Percentiles rank a stretch among this genome's conserved stretches.
These are phyloP conservation scores for Colletotrichum liaoningense DNA, from an alignment of 2,329 filamentous ascomycete genomes.

Conservation along the genomic window DNA sequence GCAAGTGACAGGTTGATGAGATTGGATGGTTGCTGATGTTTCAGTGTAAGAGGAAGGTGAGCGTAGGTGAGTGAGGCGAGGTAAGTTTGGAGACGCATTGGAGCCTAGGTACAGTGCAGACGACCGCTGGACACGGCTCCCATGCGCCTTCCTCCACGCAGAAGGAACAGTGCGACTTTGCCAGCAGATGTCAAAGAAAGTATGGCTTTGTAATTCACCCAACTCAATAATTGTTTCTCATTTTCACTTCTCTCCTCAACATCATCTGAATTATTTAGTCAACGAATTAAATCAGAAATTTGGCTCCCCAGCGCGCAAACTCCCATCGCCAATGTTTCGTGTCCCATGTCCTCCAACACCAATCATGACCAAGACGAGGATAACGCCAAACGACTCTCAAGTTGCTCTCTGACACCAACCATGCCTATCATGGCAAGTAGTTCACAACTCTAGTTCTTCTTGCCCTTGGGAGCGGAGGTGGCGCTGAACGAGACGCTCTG, in stretches of 20 bases:
- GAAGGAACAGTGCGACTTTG: background rate
- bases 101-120: slow-evolving; percentile 19
- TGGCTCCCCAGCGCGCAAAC: slow-evolving; percentile 19
- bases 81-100: slow-evolving; percentile 1
- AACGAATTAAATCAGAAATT: slow-evolving; percentile 23
- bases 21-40: slow-evolving; percentile 7
- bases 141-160: rapidly evolving
- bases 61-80: background rate
- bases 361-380: slow-evolving; percentile 1
- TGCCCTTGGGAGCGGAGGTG: slow-evolving; percentile 12
- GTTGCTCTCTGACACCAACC: background rate
- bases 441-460: background rate
- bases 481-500: slow-evolving; percentile 50
- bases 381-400: background rate
- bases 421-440: background rate
- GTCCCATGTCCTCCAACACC: background rate
- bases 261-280: slow-evolving; percentile 27
- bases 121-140: background rate
- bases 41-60: slow-evolving; percentile 18
- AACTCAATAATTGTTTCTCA: background rate
- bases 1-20: background rate
- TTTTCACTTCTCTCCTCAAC: background rate
- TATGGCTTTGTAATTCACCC: background rate
- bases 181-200: background rate
- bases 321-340: slow-evolving; percentile 17